phyloP scores from a whole-genome alignment of 2,329 filamentous ascomycete genomes.

The Ophiosphaerella korrae region DNA sequence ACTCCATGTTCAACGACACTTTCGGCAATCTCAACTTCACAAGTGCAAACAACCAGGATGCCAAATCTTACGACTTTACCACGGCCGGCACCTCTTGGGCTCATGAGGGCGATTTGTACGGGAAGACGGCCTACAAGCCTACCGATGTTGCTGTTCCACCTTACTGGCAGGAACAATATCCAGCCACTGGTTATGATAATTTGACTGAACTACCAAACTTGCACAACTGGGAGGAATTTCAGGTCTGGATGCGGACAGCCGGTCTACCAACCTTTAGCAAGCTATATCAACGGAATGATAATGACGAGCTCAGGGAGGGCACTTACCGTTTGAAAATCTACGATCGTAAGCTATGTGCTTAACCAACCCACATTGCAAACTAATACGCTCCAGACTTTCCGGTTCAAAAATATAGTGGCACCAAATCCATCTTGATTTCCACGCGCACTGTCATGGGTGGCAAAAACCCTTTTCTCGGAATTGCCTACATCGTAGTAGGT shows the following conservation, averaged over 20 bases:
- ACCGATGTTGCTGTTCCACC: conserved; percentile 77
- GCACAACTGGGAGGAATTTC: conserved; percentile 79
- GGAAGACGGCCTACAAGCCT: conserved; percentile 67
- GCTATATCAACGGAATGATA: conserved; percentile 82
- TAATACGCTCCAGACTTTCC: conserved; percentile 70
- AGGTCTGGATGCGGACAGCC: conserved; percentile 99
- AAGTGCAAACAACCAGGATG: conserved; percentile 54
- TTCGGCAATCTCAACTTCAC: conserved; percentile 70
- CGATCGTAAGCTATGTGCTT: conserved; percentile 65
- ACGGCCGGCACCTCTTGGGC: conserved; percentile 82
- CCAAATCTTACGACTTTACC: conserved; percentile 73
- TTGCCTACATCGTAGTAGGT: conserved; percentile 92
- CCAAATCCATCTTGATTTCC: conserved; percentile 86
- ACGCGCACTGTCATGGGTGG: conserved; percentile 93
- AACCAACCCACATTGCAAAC: conserved; percentile 6
- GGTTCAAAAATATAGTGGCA: conserved; percentile 78
- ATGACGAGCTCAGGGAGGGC: conserved; percentile 68
- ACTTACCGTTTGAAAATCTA: conserved; percentile 78
- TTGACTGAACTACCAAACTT: conserved; percentile 72
- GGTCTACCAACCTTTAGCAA: conserved; percentile 95
- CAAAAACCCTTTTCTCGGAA: conserved; percentile 93
- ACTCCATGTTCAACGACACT: conserved; percentile 96
- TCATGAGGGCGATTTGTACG: conserved; percentile 81
- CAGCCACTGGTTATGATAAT: conserved; percentile 67
- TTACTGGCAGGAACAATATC: conserved; percentile 78